Conservation (phyloP, 2,329 filamentous ascomycete genomes). For the Aspergillus amoenus region DNA sequence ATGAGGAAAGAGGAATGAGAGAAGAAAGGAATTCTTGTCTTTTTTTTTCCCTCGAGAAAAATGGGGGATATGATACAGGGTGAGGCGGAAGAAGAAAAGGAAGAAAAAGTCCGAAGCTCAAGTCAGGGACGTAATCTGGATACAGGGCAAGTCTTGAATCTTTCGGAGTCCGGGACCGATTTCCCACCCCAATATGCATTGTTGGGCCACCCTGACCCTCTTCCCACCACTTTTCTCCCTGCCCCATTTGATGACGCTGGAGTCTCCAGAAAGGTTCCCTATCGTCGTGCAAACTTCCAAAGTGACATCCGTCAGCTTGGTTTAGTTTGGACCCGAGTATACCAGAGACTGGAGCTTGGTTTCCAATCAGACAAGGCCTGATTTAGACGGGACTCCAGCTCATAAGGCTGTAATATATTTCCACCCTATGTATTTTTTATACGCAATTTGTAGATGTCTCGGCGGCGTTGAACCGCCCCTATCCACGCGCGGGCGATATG, state of each 20-base stretch:
- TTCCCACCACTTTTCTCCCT: constrained; percentile 17
- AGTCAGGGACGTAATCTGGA: constrained; percentile 2
- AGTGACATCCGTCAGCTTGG: background rate
- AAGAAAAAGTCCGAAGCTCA: constrained; percentile 9
- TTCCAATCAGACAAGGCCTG: background rate
- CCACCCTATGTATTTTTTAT: background rate
- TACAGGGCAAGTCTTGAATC: constrained; percentile 2
- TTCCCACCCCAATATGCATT: constrained; percentile 14
- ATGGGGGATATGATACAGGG: constrained; percentile 2
- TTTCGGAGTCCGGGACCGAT: constrained; percentile 3
- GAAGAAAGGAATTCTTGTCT: background rate
- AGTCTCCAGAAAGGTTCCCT: background rate
- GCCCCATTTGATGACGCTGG: background rate
- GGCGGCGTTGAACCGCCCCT: background rate
- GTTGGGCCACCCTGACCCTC: constrained; percentile 14
- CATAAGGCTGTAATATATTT: background rate
- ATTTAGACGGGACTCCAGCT: background rate
- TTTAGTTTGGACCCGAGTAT: background rate
- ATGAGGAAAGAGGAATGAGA: background rate
- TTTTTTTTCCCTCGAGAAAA: constrained; percentile 2
- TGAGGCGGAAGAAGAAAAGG: background rate
- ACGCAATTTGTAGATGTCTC: background rate
- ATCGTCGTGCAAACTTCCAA: background rate
- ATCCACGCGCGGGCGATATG: background rate
- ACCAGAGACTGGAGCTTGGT: background rate